Percentiles rank a stretch among this genome's conserved stretches.
phyloP scores from a whole-genome alignment of 2,329 filamentous ascomycete genomes.

The Aspergillus thermomutatus region DNA sequence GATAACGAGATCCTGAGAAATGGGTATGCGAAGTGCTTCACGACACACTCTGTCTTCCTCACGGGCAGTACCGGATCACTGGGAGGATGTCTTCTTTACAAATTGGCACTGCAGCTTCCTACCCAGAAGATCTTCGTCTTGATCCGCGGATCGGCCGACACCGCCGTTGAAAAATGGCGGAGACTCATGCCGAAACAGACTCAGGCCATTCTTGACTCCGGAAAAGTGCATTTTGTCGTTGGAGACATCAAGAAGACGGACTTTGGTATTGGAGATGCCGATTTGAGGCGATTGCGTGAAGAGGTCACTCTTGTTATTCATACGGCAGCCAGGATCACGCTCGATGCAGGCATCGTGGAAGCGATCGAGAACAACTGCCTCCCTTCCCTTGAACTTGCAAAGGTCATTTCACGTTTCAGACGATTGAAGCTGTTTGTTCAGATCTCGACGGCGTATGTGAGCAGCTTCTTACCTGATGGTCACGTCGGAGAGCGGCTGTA shows the following conservation, averaged over 20 bases:
- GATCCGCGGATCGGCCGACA: slow-evolving; percentile 20
- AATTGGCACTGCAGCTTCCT: slow-evolving; percentile 30
- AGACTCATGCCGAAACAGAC: slow-evolving; percentile 28
- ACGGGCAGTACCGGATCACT: slow-evolving; percentile 31
- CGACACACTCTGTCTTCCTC: slow-evolving; percentile 27
- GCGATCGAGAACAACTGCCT: slow-evolving; percentile 32
- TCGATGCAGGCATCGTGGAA: slow-evolving; percentile 25
- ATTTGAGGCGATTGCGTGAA: slow-evolving; percentile 18
- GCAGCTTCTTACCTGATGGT: slow-evolving; percentile 31
- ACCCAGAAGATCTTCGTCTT: slow-evolving; percentile 30
- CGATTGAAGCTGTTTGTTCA: slow-evolving; percentile 28
- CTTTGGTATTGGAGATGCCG: slow-evolving; percentile 20
- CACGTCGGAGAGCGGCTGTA: slow-evolving; percentile 26
- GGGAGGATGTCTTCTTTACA: slow-evolving; percentile 33
- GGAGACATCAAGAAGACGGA: slow-evolving; percentile 26
- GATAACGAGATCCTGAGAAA: slow-evolving; percentile 19
- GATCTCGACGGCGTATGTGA: slow-evolving; percentile 30
- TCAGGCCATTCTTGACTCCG: slow-evolving; percentile 21
- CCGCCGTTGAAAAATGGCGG: slow-evolving; percentile 27
- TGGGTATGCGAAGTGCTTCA: slow-evolving; percentile 25
- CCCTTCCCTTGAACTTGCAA: slow-evolving; percentile 27
- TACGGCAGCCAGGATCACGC: slow-evolving; percentile 30
- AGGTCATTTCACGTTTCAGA: slow-evolving; percentile 24
- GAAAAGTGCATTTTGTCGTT: slow-evolving; percentile 26
- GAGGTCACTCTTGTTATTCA: slow-evolving; percentile 33